Base-by-base conservation (phyloP, 78 protist species). In the Diacronema lutheri region DNA sequence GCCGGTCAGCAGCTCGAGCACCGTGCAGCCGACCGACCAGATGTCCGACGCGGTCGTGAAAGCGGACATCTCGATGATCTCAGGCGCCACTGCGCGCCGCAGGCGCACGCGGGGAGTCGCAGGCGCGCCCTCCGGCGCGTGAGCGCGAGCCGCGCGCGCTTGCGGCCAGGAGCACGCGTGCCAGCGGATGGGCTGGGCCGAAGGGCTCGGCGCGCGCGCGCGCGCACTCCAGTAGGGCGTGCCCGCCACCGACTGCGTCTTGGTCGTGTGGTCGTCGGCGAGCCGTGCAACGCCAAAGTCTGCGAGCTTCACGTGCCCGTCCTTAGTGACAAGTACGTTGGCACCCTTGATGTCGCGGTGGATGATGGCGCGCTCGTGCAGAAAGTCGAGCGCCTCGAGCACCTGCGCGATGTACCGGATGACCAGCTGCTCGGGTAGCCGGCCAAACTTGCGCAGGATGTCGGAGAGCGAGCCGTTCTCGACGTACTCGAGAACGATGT, bases 321-420 rank as follows among this genome's bases (percentile, higher is more conserved):
- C 79, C 79, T 71, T 38, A 12, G 79, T 71, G 37, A 41, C 25
- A 12, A 71, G 58, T 16, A 71, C 35, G 79, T 71, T 71, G 16
- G 93, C 97, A 9, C 95, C 91, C 77, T 94, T 94, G 58, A 94
- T 94, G 78, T 94, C 97, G 26, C 97, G 33, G 84, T 94, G 97
- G 21, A 92, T 89, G 46, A 93, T 89, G 68, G 95, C 96, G 64
- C 92, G 95, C 25, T 90, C 92, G 86, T 95, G 97, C 25, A 95
- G 87, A 50, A 89, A 95, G 23, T 81, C 90, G 19, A 95, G 76
- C 55, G 94, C 97, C 29, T 71, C 79, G 23, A 96, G 87, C 20
- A 93, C 95, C 82, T 95, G 98, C 25, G 73, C 20, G 33, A 94
- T 89, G 84, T 96, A 97, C 12, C 82, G 84, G 14, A 78, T 55